These are phyloP conservation scores for Pyrenochaeta sp. DNA, from an alignment of 2,329 filamentous ascomycete species.

Conservation along the genomic window DNA sequence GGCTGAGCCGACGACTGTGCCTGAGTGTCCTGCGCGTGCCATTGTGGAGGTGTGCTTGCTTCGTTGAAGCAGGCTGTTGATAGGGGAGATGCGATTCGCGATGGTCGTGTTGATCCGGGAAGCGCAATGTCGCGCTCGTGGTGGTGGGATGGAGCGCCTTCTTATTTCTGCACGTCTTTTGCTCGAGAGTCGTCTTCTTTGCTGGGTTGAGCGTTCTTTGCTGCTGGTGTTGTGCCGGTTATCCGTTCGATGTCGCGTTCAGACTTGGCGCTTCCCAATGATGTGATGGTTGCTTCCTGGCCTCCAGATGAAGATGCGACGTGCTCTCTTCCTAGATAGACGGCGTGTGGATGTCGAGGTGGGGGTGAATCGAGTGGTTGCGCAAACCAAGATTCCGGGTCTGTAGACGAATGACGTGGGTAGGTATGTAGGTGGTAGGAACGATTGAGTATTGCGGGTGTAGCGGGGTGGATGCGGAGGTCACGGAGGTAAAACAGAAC, in stretches of 20 bases:
- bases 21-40: slow-evolving; percentile 44
- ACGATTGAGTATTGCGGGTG: slow-evolving; percentile 10
- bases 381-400: too few relatives aligned
- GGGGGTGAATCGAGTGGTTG: background rate
- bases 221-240: slow-evolving; percentile 14
- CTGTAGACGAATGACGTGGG: slow-evolving; percentile 27
- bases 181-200: background rate
- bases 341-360: too few relatives aligned
- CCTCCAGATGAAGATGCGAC: too few relatives aligned
- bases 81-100: background rate
- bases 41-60: too few relatives aligned
- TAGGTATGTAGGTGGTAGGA: slow-evolving; percentile 12
- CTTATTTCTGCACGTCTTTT: background rate
- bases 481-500: slow-evolving; percentile 18
- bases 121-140: background rate
- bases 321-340: too few relatives aligned
- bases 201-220: slow-evolving; percentile 1
- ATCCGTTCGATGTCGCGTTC: slow-evolving; percentile 8
- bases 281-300: too few relatives aligned
- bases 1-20: slow-evolving; percentile 46
- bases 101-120: background rate
- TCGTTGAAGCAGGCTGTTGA: too few relatives aligned
- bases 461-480: slow-evolving; percentile 20
- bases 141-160: background rate
- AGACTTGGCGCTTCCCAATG: slow-evolving; percentile 21